Base-by-base conservation (phyloP, 129 eudicot species). In the Tagetes erecta region DNA sequence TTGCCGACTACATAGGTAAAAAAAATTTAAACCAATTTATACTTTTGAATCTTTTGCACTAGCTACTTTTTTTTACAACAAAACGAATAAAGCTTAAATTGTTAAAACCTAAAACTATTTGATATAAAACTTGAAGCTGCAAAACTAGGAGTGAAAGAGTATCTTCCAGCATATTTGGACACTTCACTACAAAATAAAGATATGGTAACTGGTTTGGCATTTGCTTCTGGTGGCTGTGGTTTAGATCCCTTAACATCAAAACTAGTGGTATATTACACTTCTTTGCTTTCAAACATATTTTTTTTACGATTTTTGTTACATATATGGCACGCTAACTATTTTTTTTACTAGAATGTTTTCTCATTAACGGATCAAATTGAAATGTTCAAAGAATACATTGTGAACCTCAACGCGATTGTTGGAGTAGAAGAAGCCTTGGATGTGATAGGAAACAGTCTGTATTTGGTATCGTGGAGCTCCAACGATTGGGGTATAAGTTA, bases 221-320 rank as follows among this genome's bases (percentile, higher is more conserved):
- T 92, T 81, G 96, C 97, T 44, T 89, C 97, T 11, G 95, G 88
- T 45, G 93, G 83, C 45, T 81, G 89, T 8, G 93, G 96, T 9
- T 87, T 60, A 56, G 96, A 92, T 69, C 93, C 97, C 12, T 52
- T 87, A 44, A 92, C 93, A 67, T 45, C 87, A 8, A 78, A 74
- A 38, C 49, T 89, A 12, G 76, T 82, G 80, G 97, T 88, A 83
- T 86, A 81, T 11, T 38, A 0, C 46, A 33, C 42, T 51, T 3
- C 0, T 1, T 1, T 5, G 33, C 2, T 55, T 53, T 53, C 9
- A 52, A n/a, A 51, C 3, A 4, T 14, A 5, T 50, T 50, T 1
- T 50, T 11, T 50, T 8, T 2, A 8, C 9, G 2, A 45, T 45
- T 6, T 39, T 4, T 4, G 42, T 40, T 9, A 7, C 12, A 46